Conservation (phyloP, 441 rosid species). For the Bruguiera hainesii region DNA sequence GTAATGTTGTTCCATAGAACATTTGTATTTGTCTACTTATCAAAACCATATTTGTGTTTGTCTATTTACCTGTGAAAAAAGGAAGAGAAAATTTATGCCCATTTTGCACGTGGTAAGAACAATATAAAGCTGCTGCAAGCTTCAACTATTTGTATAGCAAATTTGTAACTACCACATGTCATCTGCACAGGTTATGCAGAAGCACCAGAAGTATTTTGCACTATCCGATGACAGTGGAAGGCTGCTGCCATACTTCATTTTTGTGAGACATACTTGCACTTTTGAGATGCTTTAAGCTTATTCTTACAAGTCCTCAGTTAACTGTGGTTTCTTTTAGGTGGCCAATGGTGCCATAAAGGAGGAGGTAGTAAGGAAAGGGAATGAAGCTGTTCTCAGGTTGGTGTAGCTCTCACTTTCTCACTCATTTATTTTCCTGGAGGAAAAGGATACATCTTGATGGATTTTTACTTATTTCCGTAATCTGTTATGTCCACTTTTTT, state of each 20-base stretch:
- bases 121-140: conserved; percentile 7
- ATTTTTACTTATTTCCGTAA: neutral
- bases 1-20: neutral
- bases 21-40: neutral
- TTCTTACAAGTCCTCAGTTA: conserved; percentile 19
- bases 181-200: conserved; percentile 82
- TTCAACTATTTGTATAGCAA: neutral
- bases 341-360: conserved; percentile 91
- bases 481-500: neutral
- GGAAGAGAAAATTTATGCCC: neutral
- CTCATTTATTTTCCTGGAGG: neutral
- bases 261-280: conserved; percentile 48
- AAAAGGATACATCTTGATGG: neutral
- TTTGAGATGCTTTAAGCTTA: conserved; percentile 4
- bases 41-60: neutral
- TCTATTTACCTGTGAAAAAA: neutral
- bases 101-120: neutral
- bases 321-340: conserved; percentile 52
- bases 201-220: conserved; percentile 94
- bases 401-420: conserved; percentile 19
- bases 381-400: conserved; percentile 99
- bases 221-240: conserved; percentile 58
- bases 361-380: conserved; percentile 79
- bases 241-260: conserved; percentile 82
- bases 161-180: conserved; percentile 13